phyloP scores from a whole-genome alignment of 805 yeast species.

The Yamadazyma philogaea region DNA sequence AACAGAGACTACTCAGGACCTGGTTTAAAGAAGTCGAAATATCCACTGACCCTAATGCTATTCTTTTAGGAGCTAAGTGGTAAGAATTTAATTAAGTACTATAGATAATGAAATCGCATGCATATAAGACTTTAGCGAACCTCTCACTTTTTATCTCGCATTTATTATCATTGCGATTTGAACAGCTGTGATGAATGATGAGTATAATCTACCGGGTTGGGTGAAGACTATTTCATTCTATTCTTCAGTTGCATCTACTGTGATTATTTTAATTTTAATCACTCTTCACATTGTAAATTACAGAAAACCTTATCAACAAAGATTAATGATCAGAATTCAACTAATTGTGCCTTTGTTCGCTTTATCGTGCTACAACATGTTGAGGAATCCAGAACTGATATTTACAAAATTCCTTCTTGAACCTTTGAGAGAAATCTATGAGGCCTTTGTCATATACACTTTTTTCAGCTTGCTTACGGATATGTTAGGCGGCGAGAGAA shows the following conservation, averaged over 20 bases:
- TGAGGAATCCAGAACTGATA: constrained; percentile 41
- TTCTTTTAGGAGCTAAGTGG: constrained; percentile 59
- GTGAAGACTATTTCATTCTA: constrained; percentile 20
- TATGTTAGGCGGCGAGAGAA: constrained; percentile 89
- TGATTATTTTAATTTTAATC: constrained; percentile 23
- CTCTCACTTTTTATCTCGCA: not conserved
- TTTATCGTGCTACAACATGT: constrained; percentile 59
- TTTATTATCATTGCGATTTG: not conserved
- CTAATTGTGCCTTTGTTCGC: constrained; percentile 81
- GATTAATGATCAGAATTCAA: constrained; percentile 78
- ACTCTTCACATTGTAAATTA: constrained; percentile 54
- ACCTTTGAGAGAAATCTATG: constrained; percentile 85
- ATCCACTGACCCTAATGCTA: constrained; percentile 45
- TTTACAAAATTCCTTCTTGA: constrained; percentile 51
- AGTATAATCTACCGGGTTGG: constrained; percentile 15
- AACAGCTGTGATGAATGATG: constrained; percentile 2
- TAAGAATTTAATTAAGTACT: constrained; percentile 17
- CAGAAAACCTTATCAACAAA: constrained; percentile 83
- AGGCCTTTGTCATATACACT: constrained; percentile 93
- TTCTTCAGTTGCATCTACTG: constrained; percentile 20
- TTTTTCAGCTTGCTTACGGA: constrained; percentile 80
- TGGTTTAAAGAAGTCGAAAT: constrained; percentile 50
- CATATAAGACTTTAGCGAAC: not conserved
- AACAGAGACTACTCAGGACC: constrained; percentile 42
- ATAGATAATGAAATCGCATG: not conserved